Evolutionary conservation across 2,329 filamentous ascomycete species (phyloP), one percentile per base, ranked within the genome.

Genomic region (Pestalotiopsis sp.): DNA sequence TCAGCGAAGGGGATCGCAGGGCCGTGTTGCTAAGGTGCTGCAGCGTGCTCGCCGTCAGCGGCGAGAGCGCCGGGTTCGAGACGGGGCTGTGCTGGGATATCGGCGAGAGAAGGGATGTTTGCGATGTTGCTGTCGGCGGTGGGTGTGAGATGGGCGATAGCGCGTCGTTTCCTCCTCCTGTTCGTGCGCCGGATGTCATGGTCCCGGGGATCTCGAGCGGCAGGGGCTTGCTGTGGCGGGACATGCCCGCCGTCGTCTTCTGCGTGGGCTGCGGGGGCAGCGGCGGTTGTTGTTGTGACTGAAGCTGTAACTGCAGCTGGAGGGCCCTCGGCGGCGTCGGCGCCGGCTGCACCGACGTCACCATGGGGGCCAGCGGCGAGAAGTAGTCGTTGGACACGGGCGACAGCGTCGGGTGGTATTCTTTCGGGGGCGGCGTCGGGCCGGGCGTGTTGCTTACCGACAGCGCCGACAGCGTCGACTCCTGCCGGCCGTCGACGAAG

Each of bases 391-490:
- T 62, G 27, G 59, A 38, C 31, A 62, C n/a, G 25, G 59, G 59
- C 31, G 59, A 62, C 25, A 62, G 12, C 59, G 59, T 62, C 14
- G 59, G 59, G 61, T 25, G 61, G 20, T 64, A 49, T 23, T 64
- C 61, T 12, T 64, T 64, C 20, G 61, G 61, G 38, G 61, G 61
- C 39, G 61, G 61, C n/a, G 61, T 45, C 36, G 61, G 61, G 12
- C 38, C 38, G 13, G 61, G 38, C 38, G 39, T 20, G 17, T 38
- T 41, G 38, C n/a, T 23, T 6, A 39, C 17, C 20, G 61, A 64
- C 7, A 64, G 38, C 17, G 38, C 39, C 14, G 38, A 52, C 9
- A 49, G 38, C 36, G 31, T 36, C 31, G 31, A 36, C 31, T 36
- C 31, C 31, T 36, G 31, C 61, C 13, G 38, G 38, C n/a, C 20